phyloP scores from a whole-genome alignment of 2,329 filamentous ascomycete species.

The Neoarthrinium moseri region DNA sequence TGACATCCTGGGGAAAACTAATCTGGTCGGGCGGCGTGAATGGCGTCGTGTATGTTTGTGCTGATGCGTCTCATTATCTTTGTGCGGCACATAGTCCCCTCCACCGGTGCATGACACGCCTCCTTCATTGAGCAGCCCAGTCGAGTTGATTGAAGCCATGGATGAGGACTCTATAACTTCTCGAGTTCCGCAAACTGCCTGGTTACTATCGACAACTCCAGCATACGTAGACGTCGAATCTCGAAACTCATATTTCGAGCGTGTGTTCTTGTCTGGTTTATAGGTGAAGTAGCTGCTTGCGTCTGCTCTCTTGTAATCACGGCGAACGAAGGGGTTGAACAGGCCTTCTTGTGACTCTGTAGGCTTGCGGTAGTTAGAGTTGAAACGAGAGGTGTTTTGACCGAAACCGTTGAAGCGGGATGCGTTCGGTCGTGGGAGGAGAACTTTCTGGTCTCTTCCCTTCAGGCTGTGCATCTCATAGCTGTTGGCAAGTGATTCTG shows the following conservation, averaged over 20 bases:
- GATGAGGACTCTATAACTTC: background rate
- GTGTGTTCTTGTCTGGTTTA: conserved; percentile 15
- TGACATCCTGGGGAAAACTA: background rate
- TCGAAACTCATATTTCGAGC: conserved; percentile 26
- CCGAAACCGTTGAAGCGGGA: conserved; percentile 13
- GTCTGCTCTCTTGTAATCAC: conserved; percentile 9
- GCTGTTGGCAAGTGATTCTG: background rate
- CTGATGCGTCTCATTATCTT: background rate
- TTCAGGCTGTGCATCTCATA: conserved; percentile 17
- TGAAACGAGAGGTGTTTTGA: conserved; percentile 15
- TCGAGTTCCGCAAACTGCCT: conserved; percentile 4
- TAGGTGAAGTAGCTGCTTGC: conserved; percentile 15
- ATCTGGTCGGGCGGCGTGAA: background rate
- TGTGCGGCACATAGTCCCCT: background rate
- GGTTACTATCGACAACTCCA: conserved; percentile 11
- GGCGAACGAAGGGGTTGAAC: conserved; percentile 18
- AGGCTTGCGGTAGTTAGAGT: conserved; percentile 7
- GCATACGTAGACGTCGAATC: conserved; percentile 26
- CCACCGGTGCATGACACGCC: background rate
- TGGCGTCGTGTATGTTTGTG: background rate
- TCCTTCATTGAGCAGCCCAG: background rate
- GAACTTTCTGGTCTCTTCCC: conserved; percentile 12
- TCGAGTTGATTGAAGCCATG: conserved; percentile 1
- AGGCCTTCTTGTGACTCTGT: background rate
- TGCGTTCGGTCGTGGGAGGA: conserved; percentile 12